Percentiles rank a stretch among this genome's conserved stretches.
Evolutionary conservation across 2,329 filamentous ascomycete species (phyloP).

Genomic region (Camillea tinctor): DNA sequence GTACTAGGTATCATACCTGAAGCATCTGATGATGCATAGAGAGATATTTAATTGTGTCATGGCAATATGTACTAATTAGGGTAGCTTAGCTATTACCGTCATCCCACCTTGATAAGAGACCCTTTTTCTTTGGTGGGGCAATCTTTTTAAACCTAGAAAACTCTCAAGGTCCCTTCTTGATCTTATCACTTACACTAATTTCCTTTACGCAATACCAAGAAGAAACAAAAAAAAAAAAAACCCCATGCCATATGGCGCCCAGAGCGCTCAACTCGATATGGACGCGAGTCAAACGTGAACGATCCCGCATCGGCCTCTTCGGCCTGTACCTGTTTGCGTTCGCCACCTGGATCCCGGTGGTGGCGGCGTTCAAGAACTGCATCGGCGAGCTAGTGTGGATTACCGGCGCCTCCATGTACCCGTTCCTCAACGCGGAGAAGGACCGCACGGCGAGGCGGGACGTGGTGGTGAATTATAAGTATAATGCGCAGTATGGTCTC

Average conservation of each 20-base stretch:
- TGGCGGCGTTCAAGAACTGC: slow-evolving; percentile 60
- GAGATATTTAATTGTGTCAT: background rate
- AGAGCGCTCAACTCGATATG: slow-evolving; percentile 32
- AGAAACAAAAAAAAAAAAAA: no score
- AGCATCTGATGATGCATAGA: background rate
- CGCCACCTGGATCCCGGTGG: slow-evolving; percentile 60
- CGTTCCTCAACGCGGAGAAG: slow-evolving; percentile 68
- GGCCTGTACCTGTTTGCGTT: slow-evolving; percentile 50
- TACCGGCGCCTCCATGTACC: slow-evolving; percentile 71
- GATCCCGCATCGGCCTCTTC: slow-evolving; percentile 33
- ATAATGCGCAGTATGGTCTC: slow-evolving; percentile 56
- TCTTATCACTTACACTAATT: no score
- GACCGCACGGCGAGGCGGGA: slow-evolving; percentile 55
- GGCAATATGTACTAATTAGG: no score
- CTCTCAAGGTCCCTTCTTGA: background rate
- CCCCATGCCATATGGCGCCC: slow-evolving; percentile 33
- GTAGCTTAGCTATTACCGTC: background rate
- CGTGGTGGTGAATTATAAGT: slow-evolving; percentile 58
- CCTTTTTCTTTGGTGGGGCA: no score
- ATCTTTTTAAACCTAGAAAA: no score
- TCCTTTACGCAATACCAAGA: no score
- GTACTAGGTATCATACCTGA: no score
- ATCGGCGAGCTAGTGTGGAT: slow-evolving; percentile 59
- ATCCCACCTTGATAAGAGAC: no score
- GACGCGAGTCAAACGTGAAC: slow-evolving; percentile 29